Percentiles rank a stretch among this genome's conserved stretches.
phyloP scores from a whole-genome alignment of 345 rosid genomes.

The Eucalyptus virginea region DNA sequence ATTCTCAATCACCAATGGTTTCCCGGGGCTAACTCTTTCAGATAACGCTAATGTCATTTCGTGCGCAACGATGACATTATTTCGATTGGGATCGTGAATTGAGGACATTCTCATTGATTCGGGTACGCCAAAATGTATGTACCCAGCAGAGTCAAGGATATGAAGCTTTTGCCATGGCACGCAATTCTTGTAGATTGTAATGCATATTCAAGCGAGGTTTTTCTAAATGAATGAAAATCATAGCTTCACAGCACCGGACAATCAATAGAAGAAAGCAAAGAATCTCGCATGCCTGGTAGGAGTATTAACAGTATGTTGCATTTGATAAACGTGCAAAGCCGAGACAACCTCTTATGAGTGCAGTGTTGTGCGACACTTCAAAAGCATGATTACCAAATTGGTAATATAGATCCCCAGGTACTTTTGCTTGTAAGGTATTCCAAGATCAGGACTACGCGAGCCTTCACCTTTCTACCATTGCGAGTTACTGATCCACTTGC shows the following conservation, averaged over 20 bases:
- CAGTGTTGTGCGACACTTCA: neutral
- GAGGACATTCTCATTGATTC: neutral
- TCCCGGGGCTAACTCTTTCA: neutral
- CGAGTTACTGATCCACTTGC: neutral
- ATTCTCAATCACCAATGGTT: neutral
- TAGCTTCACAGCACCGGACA: neutral
- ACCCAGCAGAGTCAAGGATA: neutral
- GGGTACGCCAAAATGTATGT: neutral
- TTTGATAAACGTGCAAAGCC: neutral
- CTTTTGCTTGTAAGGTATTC: neutral
- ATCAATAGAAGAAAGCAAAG: neutral
- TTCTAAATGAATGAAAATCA: neutral
- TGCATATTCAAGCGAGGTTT: neutral
- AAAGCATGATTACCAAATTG: neutral
- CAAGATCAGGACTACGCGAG: neutral
- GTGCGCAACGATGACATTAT: neutral
- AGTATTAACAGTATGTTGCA: neutral
- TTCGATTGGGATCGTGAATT: neutral
- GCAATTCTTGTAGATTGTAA: neutral
- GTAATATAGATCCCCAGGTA: neutral
- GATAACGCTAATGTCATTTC: neutral
- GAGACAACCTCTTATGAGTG: neutral
- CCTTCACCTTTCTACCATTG: neutral
- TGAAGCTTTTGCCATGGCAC: neutral
- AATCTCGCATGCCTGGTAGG: neutral